These are phyloP conservation scores for Thermoascus crustaceus DNA, from an alignment of 2,329 filamentous ascomycete genomes.

Conservation along the genomic window DNA sequence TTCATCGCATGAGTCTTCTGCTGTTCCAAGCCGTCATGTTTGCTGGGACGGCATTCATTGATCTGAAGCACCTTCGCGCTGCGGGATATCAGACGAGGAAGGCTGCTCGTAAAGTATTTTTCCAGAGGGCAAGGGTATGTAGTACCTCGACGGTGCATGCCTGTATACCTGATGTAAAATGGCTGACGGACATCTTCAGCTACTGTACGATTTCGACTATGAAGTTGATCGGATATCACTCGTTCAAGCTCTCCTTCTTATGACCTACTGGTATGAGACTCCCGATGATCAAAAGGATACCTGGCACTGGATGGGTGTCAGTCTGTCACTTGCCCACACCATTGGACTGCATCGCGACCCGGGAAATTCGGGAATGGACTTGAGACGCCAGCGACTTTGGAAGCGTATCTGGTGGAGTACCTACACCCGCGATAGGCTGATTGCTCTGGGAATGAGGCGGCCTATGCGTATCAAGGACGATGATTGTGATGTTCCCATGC, in stretches of 20 bases:
- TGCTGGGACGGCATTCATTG: conserved; percentile 78
- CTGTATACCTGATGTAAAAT: not conserved
- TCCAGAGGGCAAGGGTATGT: conserved; percentile 74
- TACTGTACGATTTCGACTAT: conserved; percentile 92
- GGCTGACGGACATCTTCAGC: conserved; percentile 36
- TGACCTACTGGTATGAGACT: conserved; percentile 98
- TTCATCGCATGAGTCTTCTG: conserved; percentile 68
- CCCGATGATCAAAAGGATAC: conserved; percentile 96
- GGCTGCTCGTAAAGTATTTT: conserved; percentile 77
- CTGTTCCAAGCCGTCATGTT: conserved; percentile 96
- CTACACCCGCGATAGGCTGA: conserved; percentile 87
- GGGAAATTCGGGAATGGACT: conserved; percentile 64
- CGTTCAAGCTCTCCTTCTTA: conserved; percentile 78
- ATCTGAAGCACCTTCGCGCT: conserved; percentile 64
- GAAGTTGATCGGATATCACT: conserved; percentile 82
- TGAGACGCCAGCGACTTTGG: conserved; percentile 71
- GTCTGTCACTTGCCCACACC: conserved; percentile 84
- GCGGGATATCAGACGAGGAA: conserved; percentile 73
- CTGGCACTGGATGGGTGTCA: conserved; percentile 98
- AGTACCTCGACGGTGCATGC: conserved; percentile 5
- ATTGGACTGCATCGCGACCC: conserved; percentile 89
- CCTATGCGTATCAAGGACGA: conserved; percentile 88
- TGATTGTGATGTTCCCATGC: conserved; percentile 89
- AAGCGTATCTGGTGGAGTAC: conserved; percentile 98
- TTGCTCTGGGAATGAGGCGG: conserved; percentile 86